phyloP scores from a whole-genome alignment of 257 asterid genomes.

The Craterostigma plantagineum region DNA sequence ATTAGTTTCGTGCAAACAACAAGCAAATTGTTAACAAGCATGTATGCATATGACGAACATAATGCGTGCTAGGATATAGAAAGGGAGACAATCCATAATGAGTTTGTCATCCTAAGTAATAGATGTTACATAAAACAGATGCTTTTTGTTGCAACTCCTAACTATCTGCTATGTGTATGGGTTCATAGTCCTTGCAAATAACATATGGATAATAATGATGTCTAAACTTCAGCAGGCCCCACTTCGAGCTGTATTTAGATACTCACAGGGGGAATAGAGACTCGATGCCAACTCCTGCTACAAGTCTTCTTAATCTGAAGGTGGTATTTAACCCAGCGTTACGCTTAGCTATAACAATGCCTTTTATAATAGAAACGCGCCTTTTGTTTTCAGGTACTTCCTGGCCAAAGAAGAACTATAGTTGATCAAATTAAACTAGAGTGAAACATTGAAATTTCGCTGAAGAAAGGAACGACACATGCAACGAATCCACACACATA shows the following conservation, averaged over 20 bases:
- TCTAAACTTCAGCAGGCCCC: no score
- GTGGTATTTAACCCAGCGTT: constrained; percentile 87
- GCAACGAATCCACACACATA: constrained; percentile 3
- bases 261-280: constrained; percentile 74
- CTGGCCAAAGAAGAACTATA: constrained; percentile 25
- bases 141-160: no score
- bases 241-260: constrained; percentile 1
- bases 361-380: constrained; percentile 67
- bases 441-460: constrained; percentile 5
- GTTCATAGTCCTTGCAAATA: no score
- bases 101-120: no score
- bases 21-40: no score
- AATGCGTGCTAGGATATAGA: no score
- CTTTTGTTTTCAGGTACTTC: constrained; percentile 94
- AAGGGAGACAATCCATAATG: no score
- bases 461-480: constrained; percentile 2
- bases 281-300: constrained; percentile 63
- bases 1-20: no score
- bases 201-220: no score
- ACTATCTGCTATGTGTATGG: no score
- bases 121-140: no score
- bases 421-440: constrained; percentile 4
- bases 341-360: constrained; percentile 85
- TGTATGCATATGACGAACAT: no score
- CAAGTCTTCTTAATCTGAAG: constrained; percentile 73